These are phyloP conservation scores for Cytospora piceae DNA, from an alignment of 2,329 filamentous ascomycete species.

Conservation along the genomic window DNA sequence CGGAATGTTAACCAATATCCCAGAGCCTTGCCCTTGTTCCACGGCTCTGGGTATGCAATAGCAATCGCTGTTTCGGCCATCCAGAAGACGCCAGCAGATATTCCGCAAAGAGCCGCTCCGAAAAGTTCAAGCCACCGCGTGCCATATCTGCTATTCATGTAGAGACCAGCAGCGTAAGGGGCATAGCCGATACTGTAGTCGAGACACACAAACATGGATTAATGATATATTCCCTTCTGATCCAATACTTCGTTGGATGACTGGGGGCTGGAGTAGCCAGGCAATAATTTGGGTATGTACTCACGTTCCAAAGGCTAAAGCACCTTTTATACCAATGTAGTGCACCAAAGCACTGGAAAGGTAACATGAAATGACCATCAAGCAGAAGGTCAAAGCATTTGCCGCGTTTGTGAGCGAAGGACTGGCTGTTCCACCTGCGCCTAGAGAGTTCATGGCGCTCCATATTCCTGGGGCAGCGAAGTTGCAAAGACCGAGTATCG, in stretches of 20 bases:
- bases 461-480: constrained; percentile 70
- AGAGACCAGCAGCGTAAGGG: constrained; percentile 71
- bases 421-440: constrained; percentile 46
- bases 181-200: constrained; percentile 63
- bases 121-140: constrained; percentile 70
- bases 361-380: constrained; percentile 51
- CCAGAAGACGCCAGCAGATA: constrained; percentile 76
- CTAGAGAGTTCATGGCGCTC: constrained; percentile 48
- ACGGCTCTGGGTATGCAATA: constrained; percentile 71
- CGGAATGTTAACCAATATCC: constrained; percentile 70
- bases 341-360: constrained; percentile 67
- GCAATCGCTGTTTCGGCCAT: constrained; percentile 75
- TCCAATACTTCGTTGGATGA: not conserved
- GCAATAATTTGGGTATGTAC: constrained; percentile 32
- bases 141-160: constrained; percentile 72
- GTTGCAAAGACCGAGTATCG: constrained; percentile 72
- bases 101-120: constrained; percentile 69
- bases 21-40: constrained; percentile 65
- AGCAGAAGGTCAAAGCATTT: constrained; percentile 50
- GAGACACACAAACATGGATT: not conserved
- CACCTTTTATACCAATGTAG: constrained; percentile 71
- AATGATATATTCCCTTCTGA: not conserved
- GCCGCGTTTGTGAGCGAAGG: constrained; percentile 49
- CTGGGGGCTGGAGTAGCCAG: not conserved
- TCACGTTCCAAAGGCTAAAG: constrained; percentile 70